These are phyloP conservation scores for Sporormia fimetaria DNA, from an alignment of 495 filamentous ascomycete species.

Conservation along the genomic window DNA sequence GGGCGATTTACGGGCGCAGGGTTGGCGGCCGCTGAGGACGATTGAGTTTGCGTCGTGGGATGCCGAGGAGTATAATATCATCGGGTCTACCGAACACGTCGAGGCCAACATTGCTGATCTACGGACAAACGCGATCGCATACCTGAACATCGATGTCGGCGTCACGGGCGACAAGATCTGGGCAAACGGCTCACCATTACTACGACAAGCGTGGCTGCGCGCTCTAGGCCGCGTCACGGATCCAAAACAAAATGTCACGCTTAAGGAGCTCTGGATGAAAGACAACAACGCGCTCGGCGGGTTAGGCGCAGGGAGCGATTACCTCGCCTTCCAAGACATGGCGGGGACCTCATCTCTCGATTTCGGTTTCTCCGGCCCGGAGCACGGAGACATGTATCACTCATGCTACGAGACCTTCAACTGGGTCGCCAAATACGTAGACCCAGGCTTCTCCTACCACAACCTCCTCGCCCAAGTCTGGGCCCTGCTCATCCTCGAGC, in stretches of 20 bases:
- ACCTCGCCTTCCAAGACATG: conserved; percentile 83
- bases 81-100: conserved; percentile 91
- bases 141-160: conserved; percentile 85
- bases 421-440: conserved; percentile 68
- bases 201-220: conserved; percentile 56
- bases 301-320: conserved; percentile 75
- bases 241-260: conserved; percentile 56
- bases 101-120: conserved; percentile 53
- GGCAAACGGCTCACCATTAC: conserved; percentile 68
- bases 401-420: conserved; percentile 84
- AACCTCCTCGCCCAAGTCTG: conserved; percentile 66
- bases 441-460: conserved; percentile 78
- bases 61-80: conserved; percentile 81
- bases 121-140: conserved; percentile 57
- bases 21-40: conserved; percentile 84
- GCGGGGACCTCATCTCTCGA: conserved; percentile 87
- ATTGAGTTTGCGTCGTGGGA: conserved; percentile 97
- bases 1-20: conserved; percentile 57
- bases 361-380: conserved; percentile 58
- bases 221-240: conserved; percentile 64
- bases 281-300: conserved; percentile 47
- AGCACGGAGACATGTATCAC: conserved; percentile 55
- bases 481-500: conserved; percentile 71
- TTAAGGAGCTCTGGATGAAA: conserved; percentile 67
- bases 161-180: conserved; percentile 63